Conservation (phyloP, 2,329 filamentous ascomycete species). For the Torrubiellomyces zombiae region DNA sequence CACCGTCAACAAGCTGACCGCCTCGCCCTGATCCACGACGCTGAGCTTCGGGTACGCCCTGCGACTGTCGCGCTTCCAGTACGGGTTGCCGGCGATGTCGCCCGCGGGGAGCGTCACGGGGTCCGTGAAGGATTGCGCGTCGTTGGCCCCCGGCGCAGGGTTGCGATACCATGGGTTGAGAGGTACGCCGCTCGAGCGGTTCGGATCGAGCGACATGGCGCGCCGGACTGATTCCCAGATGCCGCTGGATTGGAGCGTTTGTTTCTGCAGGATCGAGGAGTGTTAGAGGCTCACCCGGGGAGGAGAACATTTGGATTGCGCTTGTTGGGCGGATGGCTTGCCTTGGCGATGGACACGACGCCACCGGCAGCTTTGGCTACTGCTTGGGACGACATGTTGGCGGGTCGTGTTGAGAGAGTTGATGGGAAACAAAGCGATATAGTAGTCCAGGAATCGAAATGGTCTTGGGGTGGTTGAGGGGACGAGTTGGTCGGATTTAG, state of each 20-base stretch:
- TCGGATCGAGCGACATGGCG: slow-evolving; percentile 63
- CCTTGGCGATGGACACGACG: slow-evolving; percentile 41
- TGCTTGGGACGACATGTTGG: slow-evolving; percentile 45
- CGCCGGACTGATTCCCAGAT: slow-evolving; percentile 76
- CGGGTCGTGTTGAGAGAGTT: slow-evolving; percentile 8
- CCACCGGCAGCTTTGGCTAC: slow-evolving; percentile 37
- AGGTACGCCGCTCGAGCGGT: slow-evolving; percentile 81
- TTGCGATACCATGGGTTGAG: slow-evolving; percentile 86
- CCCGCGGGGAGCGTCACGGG: slow-evolving; percentile 40
- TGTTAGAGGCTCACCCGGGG: background rate
- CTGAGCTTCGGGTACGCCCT: slow-evolving; percentile 68
- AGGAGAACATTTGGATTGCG: slow-evolving; percentile 1
- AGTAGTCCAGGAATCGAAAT: no score
- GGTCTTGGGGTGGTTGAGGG: no score
- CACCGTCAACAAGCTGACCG: slow-evolving; percentile 68
- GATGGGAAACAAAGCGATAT: no score
- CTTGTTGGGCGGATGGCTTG: slow-evolving; percentile 4
- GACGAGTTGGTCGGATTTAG: no score
- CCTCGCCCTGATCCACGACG: slow-evolving; percentile 67
- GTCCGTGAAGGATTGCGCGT: slow-evolving; percentile 22
- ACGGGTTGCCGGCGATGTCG: slow-evolving; percentile 26
- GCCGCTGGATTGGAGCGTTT: slow-evolving; percentile 79
- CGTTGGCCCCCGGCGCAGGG: slow-evolving; percentile 39
- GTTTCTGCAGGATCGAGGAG: slow-evolving; percentile 54
- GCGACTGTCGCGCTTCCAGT: slow-evolving; percentile 81